Percentiles rank a stretch among this genome's conserved stretches.
These are phyloP conservation scores for Apiospora koreana DNA, from an alignment of 2,329 filamentous ascomycete species.

Conservation along the genomic window DNA sequence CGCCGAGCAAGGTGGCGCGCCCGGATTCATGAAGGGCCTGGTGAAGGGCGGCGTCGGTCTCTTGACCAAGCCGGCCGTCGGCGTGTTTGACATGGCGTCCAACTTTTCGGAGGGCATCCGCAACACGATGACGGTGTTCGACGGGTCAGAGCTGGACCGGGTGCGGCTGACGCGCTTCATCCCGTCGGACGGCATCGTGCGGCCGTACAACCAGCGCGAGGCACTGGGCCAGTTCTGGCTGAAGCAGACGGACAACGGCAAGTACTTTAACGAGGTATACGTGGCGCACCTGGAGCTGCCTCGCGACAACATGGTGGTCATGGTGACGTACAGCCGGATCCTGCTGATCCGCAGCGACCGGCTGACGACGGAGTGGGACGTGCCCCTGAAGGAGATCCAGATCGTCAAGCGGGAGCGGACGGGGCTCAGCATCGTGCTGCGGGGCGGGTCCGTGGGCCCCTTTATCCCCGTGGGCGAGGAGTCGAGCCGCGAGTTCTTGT, in stretches of 20 bases:
- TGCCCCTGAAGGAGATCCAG: slow-evolving; percentile 92
- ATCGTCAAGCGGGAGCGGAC: slow-evolving; percentile 97
- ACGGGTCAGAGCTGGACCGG: slow-evolving; percentile 89
- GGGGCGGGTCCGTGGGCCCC: slow-evolving; percentile 89
- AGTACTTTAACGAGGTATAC: slow-evolving; percentile 97
- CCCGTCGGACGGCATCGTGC: slow-evolving; percentile 87
- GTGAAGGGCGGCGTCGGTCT: slow-evolving; percentile 92
- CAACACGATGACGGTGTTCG: slow-evolving; percentile 98
- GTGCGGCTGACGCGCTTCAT: slow-evolving; percentile 94
- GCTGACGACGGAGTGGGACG: slow-evolving; percentile 91
- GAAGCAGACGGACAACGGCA: slow-evolving; percentile 95
- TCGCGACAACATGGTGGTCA: slow-evolving; percentile 82
- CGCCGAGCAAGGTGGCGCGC: slow-evolving; percentile 89
- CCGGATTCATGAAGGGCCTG: slow-evolving; percentile 96
- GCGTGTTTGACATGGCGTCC: slow-evolving; percentile 93
- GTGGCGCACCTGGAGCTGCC: slow-evolving; percentile 94
- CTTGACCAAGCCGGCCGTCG: slow-evolving; percentile 96
- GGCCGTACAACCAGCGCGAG: slow-evolving; percentile 92
- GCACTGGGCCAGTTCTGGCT: slow-evolving; percentile 98
- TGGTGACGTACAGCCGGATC: slow-evolving; percentile 86
- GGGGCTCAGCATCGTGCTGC: slow-evolving; percentile 83
- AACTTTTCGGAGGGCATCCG: slow-evolving; percentile 97
- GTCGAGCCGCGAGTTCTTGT: slow-evolving; percentile 64
- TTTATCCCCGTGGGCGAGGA: slow-evolving; percentile 95
- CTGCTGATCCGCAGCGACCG: slow-evolving; percentile 87